phyloP scores from a whole-genome alignment of 2,329 filamentous ascomycete species.

The Cryphonectria radicalis region DNA sequence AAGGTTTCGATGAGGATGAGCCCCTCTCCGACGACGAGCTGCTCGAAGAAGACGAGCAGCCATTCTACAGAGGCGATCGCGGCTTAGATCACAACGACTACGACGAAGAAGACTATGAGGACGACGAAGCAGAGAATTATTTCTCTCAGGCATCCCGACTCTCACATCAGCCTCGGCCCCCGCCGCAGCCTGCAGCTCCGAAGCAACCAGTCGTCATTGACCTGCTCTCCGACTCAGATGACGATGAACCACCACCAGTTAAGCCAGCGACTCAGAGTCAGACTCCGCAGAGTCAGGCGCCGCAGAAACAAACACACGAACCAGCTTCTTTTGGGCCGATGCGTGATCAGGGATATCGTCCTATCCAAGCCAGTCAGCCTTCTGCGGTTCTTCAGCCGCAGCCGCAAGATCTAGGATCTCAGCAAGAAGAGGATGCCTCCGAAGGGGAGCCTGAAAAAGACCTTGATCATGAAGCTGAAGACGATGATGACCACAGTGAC shows the following conservation, averaged over 20 bases:
- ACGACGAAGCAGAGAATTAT: conserved; percentile 15
- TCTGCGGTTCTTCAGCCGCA: not conserved
- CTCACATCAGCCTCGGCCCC: not conserved
- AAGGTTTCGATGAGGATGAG: conserved; percentile 29
- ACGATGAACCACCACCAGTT: conserved; percentile 34
- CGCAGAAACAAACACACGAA: conserved; percentile 11
- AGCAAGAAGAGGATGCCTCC: conserved; percentile 1
- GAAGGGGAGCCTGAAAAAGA: conserved; percentile 4
- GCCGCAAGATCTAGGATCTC: not conserved
- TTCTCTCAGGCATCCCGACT: conserved; percentile 9
- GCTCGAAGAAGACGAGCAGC: conserved; percentile 29
- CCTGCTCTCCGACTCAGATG: conserved; percentile 52
- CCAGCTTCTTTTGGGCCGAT: conserved; percentile 11
- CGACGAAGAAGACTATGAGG: conserved; percentile 35
- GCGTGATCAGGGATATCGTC: not conserved
- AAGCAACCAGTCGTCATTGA: conserved; percentile 50
- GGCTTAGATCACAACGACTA: conserved; percentile 32
- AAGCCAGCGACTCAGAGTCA: conserved; percentile 7
- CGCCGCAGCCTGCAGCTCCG: conserved; percentile 29
- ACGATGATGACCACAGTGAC: not conserved
- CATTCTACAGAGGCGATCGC: conserved; percentile 30
- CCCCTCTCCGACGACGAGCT: conserved; percentile 28
- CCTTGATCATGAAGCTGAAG: conserved; percentile 9
- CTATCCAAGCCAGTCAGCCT: not conserved
- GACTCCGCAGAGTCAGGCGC: conserved; percentile 9